phyloP scores from a whole-genome alignment of 768 basidiomycete genomes.

The Hygrophoropsis aurantiaca region DNA sequence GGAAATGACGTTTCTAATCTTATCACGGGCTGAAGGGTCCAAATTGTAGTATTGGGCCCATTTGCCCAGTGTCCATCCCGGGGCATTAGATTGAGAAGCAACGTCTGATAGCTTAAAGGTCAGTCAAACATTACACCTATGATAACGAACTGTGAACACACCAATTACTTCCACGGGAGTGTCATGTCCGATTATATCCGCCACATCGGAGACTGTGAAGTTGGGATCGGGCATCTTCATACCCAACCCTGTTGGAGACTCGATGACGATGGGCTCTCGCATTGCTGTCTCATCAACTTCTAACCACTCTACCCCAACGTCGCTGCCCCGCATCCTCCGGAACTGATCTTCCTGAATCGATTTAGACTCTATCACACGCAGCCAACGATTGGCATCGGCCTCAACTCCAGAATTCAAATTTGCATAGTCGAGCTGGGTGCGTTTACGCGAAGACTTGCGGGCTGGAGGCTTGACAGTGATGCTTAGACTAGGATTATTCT shows the following conservation, averaged over 20 bases:
- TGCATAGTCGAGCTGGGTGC: slow-evolving; percentile 74
- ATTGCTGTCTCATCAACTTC: slow-evolving; percentile 70
- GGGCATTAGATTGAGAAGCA: slow-evolving; percentile 78
- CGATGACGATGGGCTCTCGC: slow-evolving; percentile 82
- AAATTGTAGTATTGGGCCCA: slow-evolving; percentile 88
- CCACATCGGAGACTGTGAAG: slow-evolving; percentile 81
- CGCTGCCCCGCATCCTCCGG: slow-evolving; percentile 61
- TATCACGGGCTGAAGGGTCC: slow-evolving; percentile 70
- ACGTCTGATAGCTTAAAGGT: slow-evolving; percentile 55
- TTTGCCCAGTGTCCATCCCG: slow-evolving; percentile 86
- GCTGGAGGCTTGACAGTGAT: slow-evolving; percentile 78
- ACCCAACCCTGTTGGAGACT: slow-evolving; percentile 76
- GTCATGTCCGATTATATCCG: slow-evolving; percentile 73
- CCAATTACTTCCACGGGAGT: slow-evolving; percentile 90
- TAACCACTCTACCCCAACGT: slow-evolving; percentile 75
- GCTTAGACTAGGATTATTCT: slow-evolving; percentile 55
- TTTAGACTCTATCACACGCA: slow-evolving; percentile 68
- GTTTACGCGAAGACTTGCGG: slow-evolving; percentile 79
- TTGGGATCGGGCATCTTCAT: slow-evolving; percentile 81
- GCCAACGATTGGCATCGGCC: slow-evolving; percentile 63
- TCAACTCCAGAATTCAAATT: slow-evolving; percentile 66
- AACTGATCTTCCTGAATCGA: slow-evolving; percentile 62
- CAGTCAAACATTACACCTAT: slow-evolving; percentile 6
- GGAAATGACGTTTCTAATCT: slow-evolving; percentile 93
- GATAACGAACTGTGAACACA: slow-evolving; percentile 30